Percentiles rank a stretch among this genome's conserved stretches.
phyloP scores from a whole-genome alignment of 164 flowering plant genomes.

The Nelumbo lutea region DNA sequence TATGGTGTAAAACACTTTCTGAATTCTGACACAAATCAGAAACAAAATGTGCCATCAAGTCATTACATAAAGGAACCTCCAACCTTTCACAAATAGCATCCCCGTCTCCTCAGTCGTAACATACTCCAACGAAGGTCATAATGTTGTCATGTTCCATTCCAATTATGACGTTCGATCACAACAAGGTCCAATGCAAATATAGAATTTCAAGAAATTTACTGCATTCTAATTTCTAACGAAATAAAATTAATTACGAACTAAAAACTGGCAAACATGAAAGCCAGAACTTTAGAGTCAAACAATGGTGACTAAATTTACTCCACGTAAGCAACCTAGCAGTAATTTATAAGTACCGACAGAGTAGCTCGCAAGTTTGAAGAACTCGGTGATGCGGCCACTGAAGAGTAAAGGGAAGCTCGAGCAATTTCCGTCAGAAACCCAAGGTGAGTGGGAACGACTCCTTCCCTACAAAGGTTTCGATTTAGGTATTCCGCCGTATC shows the following conservation, averaged over 20 bases:
- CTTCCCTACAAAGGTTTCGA: conserved; percentile 70
- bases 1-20: background rate
- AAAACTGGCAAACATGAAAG: background rate
- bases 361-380: conserved; percentile 57
- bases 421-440: conserved; percentile 90
- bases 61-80: too few relatives aligned
- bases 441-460: conserved; percentile 69
- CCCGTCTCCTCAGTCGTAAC: too few relatives aligned
- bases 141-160: too few relatives aligned
- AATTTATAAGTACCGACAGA: conserved; percentile 42
- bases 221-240: background rate
- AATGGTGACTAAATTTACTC: background rate
- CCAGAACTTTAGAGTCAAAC: background rate
- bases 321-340: background rate
- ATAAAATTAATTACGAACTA: background rate
- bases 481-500: conserved; percentile 74
- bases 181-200: background rate
- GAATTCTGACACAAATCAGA: background rate
- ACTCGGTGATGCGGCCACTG: conserved; percentile 67
- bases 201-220: background rate
- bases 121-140: too few relatives aligned
- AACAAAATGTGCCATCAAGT: background rate
- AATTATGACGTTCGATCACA: background rate
- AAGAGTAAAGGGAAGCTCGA: conserved; percentile 67
- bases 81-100: too few relatives aligned